Evolutionary conservation across 495 filamentous ascomycete genomes (phyloP).

Genomic region (Mytilinidion resinicola): DNA sequence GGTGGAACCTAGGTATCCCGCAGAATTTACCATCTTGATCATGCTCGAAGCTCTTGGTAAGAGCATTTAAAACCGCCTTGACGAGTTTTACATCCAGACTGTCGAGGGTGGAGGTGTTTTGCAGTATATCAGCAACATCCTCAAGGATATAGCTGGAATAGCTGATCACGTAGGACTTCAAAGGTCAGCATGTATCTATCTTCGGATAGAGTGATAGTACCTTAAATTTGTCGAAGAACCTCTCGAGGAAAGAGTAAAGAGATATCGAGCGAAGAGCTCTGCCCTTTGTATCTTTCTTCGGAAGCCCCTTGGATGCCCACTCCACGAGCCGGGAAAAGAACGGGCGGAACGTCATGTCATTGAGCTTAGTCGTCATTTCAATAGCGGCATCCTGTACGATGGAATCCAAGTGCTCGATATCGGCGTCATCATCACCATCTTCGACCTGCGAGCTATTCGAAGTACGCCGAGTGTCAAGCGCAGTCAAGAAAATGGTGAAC

Average conservation of each 20-base stretch:
- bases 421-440: conserved; percentile 42
- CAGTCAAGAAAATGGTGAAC: conserved; percentile 63
- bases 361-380: conserved; percentile 91
- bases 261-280: conserved; percentile 54
- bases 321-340: conserved; percentile 78
- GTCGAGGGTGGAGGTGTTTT: conserved; percentile 39
- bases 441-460: conserved; percentile 25
- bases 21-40: conserved; percentile 59
- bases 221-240: conserved; percentile 78
- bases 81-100: conserved; percentile 54
- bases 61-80: conserved; percentile 54
- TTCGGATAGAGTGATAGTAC: conserved; percentile 32
- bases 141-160: conserved; percentile 85
- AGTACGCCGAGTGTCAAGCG: conserved; percentile 34
- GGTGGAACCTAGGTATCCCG: not conserved
- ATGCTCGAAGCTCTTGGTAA: conserved; percentile 68
- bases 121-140: conserved; percentile 57
- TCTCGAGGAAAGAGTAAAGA: conserved; percentile 70
- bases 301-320: conserved; percentile 56
- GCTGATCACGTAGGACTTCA: conserved; percentile 77
- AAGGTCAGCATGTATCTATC: not conserved
- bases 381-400: conserved; percentile 60
- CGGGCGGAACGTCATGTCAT: conserved; percentile 92
- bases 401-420: conserved; percentile 59
- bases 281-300: conserved; percentile 54